phyloP scores from a whole-genome alignment of 345 rosid species.

The Mallotus nudiflorus region DNA sequence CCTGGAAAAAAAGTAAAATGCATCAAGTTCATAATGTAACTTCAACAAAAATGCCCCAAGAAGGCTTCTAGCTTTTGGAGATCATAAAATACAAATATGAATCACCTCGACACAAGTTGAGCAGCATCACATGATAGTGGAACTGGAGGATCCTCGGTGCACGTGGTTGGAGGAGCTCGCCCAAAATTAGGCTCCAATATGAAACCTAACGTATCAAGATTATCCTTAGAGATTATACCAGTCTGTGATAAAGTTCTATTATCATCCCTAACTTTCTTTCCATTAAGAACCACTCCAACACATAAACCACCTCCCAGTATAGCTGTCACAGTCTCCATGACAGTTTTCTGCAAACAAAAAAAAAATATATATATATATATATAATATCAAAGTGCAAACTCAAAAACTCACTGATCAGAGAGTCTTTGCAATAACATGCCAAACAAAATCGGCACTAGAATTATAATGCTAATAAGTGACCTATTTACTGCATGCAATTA shows the following conservation, averaged over 20 bases:
- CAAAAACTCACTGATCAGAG: conserved; percentile 1
- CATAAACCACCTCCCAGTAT: conserved; percentile 72
- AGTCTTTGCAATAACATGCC: not conserved
- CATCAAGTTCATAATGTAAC: not conserved
- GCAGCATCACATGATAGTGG: conserved; percentile 36
- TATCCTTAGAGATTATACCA: conserved; percentile 68
- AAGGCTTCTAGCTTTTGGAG: not conserved
- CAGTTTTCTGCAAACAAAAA: too few species aligned
- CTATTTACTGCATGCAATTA: not conserved
- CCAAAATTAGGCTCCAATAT: conserved; percentile 63
- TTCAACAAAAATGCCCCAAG: not conserved
- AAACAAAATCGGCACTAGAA: not conserved
- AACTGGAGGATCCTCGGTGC: conserved; percentile 44
- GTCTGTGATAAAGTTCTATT: conserved; percentile 67
- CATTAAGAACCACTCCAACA: conserved; percentile 77
- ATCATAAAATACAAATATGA: conserved; percentile 16
- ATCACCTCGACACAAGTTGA: conserved; percentile 50
- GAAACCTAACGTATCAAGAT: conserved; percentile 68
- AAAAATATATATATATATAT: too few species aligned
- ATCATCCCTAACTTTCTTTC: conserved; percentile 93
- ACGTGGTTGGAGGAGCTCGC: conserved; percentile 38
- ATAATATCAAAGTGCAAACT: conserved; percentile 8
- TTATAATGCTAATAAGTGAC: not conserved
- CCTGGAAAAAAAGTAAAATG: conserved; percentile 44
- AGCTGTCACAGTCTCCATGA: conserved; percentile 76